Evolutionary conservation across 352 stramenopile genomes (phyloP).

Genomic region (Chrysophaeum taylorii): DNA sequence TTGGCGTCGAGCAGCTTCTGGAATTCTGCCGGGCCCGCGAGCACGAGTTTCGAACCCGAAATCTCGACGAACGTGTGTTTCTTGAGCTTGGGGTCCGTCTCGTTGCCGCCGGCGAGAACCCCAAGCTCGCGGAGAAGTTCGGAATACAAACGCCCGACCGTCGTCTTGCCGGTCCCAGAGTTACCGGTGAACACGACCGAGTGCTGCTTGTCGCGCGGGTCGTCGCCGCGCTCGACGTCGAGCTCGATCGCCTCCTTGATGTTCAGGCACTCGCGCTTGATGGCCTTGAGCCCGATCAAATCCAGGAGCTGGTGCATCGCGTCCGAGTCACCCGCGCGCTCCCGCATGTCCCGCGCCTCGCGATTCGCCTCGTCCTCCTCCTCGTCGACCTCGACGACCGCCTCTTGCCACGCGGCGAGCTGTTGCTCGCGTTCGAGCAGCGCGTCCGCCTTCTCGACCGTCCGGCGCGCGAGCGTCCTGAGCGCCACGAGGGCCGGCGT

Average conservation of each 20-base stretch:
- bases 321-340: background rate
- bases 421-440: too few relatives aligned
- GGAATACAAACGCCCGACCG: constrained; percentile 72
- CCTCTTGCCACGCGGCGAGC: too few relatives aligned
- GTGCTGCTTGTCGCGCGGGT: background rate
- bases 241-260: constrained; percentile 2
- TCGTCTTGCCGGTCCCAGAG: constrained; percentile 53
- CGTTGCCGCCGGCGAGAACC: too few relatives aligned
- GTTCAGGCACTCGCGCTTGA: constrained; percentile 21
- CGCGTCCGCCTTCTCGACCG: too few relatives aligned
- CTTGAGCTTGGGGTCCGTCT: too few relatives aligned
- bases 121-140: constrained; percentile 81
- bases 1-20: constrained; percentile 38
- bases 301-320: constrained; percentile 16
- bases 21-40: constrained; percentile 44
- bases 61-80: constrained; percentile 75
- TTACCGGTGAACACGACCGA: constrained; percentile 45
- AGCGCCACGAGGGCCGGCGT: background rate
- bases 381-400: background rate
- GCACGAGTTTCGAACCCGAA: constrained; percentile 51
- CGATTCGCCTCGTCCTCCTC: background rate
- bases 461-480: too few relatives aligned
- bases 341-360: background rate
- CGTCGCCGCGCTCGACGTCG: background rate
- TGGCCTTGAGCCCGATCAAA: constrained; percentile 10